Evolutionary conservation across 2,329 filamentous ascomycete species (phyloP).

Genomic region (Pseudonectria buxi): DNA sequence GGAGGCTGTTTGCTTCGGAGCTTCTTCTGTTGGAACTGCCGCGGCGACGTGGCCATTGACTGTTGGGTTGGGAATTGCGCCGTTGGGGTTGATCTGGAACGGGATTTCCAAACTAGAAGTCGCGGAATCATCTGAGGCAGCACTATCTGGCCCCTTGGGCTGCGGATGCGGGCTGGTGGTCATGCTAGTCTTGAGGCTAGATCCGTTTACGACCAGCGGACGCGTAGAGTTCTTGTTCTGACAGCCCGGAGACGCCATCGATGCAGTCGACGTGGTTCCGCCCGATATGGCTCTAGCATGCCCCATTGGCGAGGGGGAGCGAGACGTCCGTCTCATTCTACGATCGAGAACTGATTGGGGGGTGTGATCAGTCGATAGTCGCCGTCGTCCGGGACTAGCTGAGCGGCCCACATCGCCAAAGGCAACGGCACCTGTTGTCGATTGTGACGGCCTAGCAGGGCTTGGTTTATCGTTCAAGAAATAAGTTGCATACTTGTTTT

Average conservation of each 20-base stretch:
- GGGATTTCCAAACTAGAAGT: constrained; percentile 20
- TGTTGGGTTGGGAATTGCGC: constrained; percentile 6
- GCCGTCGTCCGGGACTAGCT: constrained; percentile 33
- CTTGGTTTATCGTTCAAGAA: constrained; percentile 23
- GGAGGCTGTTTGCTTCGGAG: constrained; percentile 11
- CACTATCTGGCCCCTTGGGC: constrained; percentile 9
- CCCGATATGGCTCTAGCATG: constrained; percentile 40
- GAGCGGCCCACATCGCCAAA: constrained; percentile 41
- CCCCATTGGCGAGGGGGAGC: constrained; percentile 50
- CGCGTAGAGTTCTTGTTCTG: constrained; percentile 31
- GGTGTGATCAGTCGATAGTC: constrained; percentile 47
- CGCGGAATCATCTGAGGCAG: constrained; percentile 15
- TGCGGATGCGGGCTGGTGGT: constrained; percentile 17
- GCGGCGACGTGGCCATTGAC: constrained; percentile 8
- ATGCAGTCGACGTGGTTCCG: constrained; percentile 32
- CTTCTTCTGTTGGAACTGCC: constrained; percentile 3
- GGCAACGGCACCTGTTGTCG: constrained; percentile 33
- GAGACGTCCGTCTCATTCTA: constrained; percentile 45
- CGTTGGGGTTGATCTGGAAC: constrained; percentile 19
- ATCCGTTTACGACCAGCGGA: constrained; percentile 49
- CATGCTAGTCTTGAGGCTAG: constrained; percentile 31
- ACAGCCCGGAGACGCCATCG: constrained; percentile 30
- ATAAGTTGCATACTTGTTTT: constrained; percentile 27
- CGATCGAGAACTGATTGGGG: constrained; percentile 48
- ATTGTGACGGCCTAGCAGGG: constrained; percentile 19